These are phyloP conservation scores for Mariannaea elegans DNA, from an alignment of 2,329 filamentous ascomycete genomes.

Conservation along the genomic window DNA sequence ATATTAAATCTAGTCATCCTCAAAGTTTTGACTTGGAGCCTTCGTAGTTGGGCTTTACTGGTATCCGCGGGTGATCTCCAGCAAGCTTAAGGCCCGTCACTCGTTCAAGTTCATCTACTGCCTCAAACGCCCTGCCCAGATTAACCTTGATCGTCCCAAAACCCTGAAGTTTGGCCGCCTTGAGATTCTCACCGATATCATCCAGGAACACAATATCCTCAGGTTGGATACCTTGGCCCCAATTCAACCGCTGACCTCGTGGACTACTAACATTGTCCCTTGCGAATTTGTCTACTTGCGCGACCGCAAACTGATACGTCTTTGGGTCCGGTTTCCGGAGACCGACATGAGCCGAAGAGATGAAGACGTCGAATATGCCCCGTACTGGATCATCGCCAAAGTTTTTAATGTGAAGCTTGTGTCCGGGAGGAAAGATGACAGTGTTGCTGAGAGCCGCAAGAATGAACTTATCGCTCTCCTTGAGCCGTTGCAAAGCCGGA, in stretches of 20 bases:
- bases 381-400: constrained; percentile 66
- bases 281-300: constrained; percentile 71
- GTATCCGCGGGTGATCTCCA: constrained; percentile 61
- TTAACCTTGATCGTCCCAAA: constrained; percentile 87
- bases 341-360: constrained; percentile 86
- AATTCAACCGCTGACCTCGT: constrained; percentile 52
- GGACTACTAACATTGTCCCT: constrained; percentile 55
- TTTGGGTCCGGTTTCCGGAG: constrained; percentile 85
- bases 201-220: constrained; percentile 87
- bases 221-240: constrained; percentile 62
- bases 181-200: constrained; percentile 93
- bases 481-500: constrained; percentile 78
- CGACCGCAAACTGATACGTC: constrained; percentile 81
- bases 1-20: background rate
- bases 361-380: constrained; percentile 82
- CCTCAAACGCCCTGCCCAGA: constrained; percentile 79
- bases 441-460: constrained; percentile 91
- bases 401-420: constrained; percentile 68
- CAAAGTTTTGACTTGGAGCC: constrained; percentile 54
- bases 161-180: constrained; percentile 77
- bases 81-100: constrained; percentile 74
- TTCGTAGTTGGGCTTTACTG: constrained; percentile 50
- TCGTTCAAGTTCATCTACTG: constrained; percentile 81
- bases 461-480: constrained; percentile 70
- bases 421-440: constrained; percentile 80